Conservation (phyloP, 2,329 filamentous ascomycete genomes). For the Trichoderma brevicompactum region DNA sequence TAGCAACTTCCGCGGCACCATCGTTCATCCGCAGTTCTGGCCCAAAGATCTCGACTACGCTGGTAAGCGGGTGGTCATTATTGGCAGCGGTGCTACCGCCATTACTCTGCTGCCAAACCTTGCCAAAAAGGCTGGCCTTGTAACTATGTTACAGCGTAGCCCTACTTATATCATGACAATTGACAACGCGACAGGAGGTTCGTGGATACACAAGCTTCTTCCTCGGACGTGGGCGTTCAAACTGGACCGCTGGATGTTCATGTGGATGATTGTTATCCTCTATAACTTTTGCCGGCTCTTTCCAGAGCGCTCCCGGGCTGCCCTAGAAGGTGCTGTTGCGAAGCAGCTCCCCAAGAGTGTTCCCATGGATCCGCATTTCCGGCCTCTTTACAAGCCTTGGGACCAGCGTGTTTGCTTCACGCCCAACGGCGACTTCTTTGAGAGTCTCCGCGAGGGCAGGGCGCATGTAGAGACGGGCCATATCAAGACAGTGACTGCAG, state of each 20-base stretch:
- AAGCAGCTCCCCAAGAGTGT: constrained; percentile 54
- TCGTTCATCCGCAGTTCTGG: constrained; percentile 77
- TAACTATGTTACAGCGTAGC: constrained; percentile 72
- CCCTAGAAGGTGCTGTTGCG: constrained; percentile 51
- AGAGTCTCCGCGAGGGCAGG: constrained; percentile 45
- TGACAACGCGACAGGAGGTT: constrained; percentile 36
- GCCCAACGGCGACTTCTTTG: constrained; percentile 52
- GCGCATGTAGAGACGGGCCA: constrained; percentile 50
- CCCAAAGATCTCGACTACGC: constrained; percentile 67
- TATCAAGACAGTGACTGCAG: constrained; percentile 51
- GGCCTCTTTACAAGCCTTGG: constrained; percentile 62
- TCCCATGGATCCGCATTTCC: constrained; percentile 58
- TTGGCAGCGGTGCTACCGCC: constrained; percentile 70
- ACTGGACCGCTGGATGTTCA: constrained; percentile 40
- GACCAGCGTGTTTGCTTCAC: constrained; percentile 70
- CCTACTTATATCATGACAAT: constrained; percentile 64
- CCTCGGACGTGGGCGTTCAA: constrained; percentile 32
- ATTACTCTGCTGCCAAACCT: constrained; percentile 67
- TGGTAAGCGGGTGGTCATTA: constrained; percentile 66
- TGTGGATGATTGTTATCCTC: constrained; percentile 50
- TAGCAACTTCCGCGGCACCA: constrained; percentile 43
- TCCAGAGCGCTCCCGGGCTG: constrained; percentile 49
- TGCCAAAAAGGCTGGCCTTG: constrained; percentile 58
- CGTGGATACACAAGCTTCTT: background rate
- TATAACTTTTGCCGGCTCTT: constrained; percentile 29